These are phyloP conservation scores for Trichoderma endophyticum DNA, from an alignment of 2,329 filamentous ascomycete genomes.

Conservation along the genomic window DNA sequence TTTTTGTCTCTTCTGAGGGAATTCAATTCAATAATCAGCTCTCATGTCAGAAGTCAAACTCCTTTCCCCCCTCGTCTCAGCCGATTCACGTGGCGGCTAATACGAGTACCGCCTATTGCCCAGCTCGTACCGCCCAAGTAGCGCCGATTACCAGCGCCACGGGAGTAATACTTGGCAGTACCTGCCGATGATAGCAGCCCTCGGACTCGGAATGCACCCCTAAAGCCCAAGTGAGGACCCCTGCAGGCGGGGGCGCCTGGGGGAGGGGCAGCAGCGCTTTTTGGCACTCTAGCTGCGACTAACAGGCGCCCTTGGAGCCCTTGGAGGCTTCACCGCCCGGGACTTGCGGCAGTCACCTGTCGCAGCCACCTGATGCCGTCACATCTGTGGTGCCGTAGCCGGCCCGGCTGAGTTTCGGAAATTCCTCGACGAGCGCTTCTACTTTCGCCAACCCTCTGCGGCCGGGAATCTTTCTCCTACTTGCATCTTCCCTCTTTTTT, in stretches of 20 bases:
- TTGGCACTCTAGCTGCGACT: not conserved
- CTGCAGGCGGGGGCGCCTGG: slow-evolving; percentile 1
- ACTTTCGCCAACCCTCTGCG: not conserved
- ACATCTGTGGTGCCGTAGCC: slow-evolving; percentile 9
- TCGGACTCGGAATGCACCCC: not conserved
- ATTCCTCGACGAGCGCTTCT: slow-evolving; percentile 3
- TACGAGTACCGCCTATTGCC: not conserved
- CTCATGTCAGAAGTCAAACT: not conserved
- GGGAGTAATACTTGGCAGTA: not conserved
- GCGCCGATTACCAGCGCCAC: not conserved
- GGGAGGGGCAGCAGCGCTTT: not conserved
- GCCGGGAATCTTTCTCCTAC: not conserved
- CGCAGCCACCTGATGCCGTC: slow-evolving; percentile 24
- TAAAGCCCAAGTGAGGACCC: not conserved
- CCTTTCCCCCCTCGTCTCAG: not conserved
- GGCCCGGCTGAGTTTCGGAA: slow-evolving; percentile 14
- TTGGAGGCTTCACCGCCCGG: not conserved
- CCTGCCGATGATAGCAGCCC: not conserved
- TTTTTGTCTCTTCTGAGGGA: not conserved
- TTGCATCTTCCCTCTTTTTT: not conserved
- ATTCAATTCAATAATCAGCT: not conserved
- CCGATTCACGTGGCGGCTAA: not conserved
- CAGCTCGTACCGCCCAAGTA: not conserved
- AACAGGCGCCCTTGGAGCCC: not conserved
- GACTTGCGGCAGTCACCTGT: slow-evolving; percentile 15